A percentile compares a stretch with the other conserved stretches of the same genome.
phyloP scores from a whole-genome alignment of 2,329 filamentous ascomycete genomes.

The Penicillium oxalicum region DNA sequence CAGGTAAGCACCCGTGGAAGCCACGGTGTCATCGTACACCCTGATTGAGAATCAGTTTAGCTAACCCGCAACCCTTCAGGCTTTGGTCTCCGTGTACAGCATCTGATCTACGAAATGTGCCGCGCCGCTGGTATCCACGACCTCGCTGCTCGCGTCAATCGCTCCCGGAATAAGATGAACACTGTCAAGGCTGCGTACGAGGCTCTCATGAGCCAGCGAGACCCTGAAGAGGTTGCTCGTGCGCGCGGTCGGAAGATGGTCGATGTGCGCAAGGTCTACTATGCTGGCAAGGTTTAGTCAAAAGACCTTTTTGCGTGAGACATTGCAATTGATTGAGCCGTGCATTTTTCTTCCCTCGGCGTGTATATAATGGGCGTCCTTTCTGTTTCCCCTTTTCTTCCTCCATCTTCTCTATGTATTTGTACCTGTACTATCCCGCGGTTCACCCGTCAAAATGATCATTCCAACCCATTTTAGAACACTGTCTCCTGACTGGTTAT shows the following conservation, averaged over 20 bases:
- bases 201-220: conserved; percentile 73
- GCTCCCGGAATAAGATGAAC: conserved; percentile 95
- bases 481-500: too few species aligned
- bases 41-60: conserved; percentile 24
- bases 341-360: conserved; percentile 11
- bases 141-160: conserved; percentile 72
- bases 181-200: conserved; percentile 85
- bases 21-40: too few species aligned
- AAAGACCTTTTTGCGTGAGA: neutral
- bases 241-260: conserved; percentile 92
- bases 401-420: conserved; percentile 27
- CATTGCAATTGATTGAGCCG: conserved; percentile 11
- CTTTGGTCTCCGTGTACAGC: conserved; percentile 86
- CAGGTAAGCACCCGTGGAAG: conserved; percentile 54
- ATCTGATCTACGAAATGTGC: conserved; percentile 91
- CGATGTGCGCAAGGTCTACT: conserved; percentile 95
- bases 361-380: conserved; percentile 22
- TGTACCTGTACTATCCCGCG: conserved; percentile 20
- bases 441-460: conserved; percentile 14
- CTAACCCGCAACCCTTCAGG: conserved; percentile 47
- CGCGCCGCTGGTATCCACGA: conserved; percentile 81
- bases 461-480: conserved; percentile 3
- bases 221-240: conserved; percentile 84
- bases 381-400: conserved; percentile 13
- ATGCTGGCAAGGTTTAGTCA: conserved; percentile 65